Conservation (phyloP, 495 filamentous ascomycete species). For the Aspergillus conjunctus region DNA sequence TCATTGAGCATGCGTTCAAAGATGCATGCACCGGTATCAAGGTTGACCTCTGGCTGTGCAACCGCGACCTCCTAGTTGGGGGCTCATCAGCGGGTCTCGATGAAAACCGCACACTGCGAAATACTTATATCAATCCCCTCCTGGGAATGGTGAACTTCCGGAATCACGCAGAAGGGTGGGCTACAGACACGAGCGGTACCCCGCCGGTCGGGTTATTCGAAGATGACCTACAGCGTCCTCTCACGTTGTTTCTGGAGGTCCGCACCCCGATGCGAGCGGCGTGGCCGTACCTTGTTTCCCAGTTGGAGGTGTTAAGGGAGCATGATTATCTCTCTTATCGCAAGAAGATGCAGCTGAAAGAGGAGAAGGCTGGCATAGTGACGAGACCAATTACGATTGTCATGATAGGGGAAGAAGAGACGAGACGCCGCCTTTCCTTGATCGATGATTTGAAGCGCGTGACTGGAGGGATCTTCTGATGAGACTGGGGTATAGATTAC, state of each 20-base stretch:
- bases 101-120: conserved; percentile 57
- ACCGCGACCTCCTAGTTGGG: conserved; percentile 56
- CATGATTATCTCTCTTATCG: conserved; percentile 60
- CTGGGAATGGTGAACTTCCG: conserved; percentile 55
- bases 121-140: conserved; percentile 67
- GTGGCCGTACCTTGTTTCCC: conserved; percentile 48
- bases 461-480: neutral
- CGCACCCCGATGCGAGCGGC: conserved; percentile 48
- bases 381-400: conserved; percentile 69
- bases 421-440: conserved; percentile 61
- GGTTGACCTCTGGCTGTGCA: conserved; percentile 71
- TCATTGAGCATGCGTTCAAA: conserved; percentile 55
- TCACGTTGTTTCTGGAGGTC: conserved; percentile 41
- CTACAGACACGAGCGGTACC: neutral
- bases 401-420: conserved; percentile 60
- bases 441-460: conserved; percentile 28
- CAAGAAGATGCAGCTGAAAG: conserved; percentile 40
- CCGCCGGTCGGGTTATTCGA: conserved; percentile 61
- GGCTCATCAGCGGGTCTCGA: conserved; percentile 56
- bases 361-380: conserved; percentile 20
- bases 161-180: conserved; percentile 41
- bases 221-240: conserved; percentile 27
- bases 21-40: conserved; percentile 66
- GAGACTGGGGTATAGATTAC: neutral
- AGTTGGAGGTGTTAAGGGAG: conserved; percentile 60